Evolutionary conservation across 495 filamentous ascomycete species (phyloP), one percentile per base, ranked within the genome.

Genomic region (Penicillium manginii): DNA sequence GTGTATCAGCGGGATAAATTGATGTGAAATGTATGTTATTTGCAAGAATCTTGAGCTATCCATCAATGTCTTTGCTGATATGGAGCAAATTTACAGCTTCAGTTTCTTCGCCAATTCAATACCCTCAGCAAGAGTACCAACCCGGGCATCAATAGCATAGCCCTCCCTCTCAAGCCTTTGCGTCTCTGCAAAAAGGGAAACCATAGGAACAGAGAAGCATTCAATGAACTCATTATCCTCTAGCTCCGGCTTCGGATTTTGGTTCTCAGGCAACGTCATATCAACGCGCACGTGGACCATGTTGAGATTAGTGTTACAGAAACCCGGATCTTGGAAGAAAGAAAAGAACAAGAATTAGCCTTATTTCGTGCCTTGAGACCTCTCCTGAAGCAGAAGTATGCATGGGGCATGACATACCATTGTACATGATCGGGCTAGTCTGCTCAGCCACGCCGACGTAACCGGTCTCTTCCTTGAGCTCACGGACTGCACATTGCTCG

Each of bases 191-290:
- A 86, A 93, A 15, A 96, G 68, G 21, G 82, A 76, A 54, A 68
- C 79, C 42, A 96, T 65, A 15, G 85, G 87, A 3, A 91, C 77
- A 21, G 82, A 82, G 61, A 96, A 96, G 19, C 86, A 86, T 73
- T 96, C 91, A 63, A 96, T 96, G 65, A 93, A 94, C 68, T 96
- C 92, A 61, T 88, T 89, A 19, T 94, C 91, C 55, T 96, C 92
- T 2, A 96, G 78, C 58, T 92, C 78, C 1, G 90, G 87, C 58
- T 84, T 81, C 6, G 84, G 88, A 57, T 87, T 80, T 58, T 84
- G 83, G 63, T 93, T 91, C 54, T 84, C 86, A 0, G 87, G 83
- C 3, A 84, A 70, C 17, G 73, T 83, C 81, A 90, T 84, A 72
- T 96, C 91, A 42, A 96, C 82, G 1, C 78, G 83, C 15, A 96